Evolutionary conservation across 2,329 filamentous ascomycete genomes (phyloP).

Genomic region (Verticillium longisporum): DNA sequence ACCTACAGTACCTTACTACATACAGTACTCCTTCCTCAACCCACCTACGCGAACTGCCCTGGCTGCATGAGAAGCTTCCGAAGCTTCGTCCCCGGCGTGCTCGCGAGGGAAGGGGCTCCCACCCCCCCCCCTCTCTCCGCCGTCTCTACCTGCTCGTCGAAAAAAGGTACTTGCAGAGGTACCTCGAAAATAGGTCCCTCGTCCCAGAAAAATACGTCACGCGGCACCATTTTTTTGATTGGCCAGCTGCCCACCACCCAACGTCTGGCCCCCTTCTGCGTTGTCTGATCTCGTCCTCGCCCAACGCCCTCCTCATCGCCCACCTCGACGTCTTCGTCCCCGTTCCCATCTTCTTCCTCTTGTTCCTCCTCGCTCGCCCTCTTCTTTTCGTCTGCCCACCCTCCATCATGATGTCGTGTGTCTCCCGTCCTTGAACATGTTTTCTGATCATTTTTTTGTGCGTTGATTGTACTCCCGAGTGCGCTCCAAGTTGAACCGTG

Average conservation of each 20-base stretch:
- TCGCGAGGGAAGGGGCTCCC: neutral
- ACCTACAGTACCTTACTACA: too few species aligned
- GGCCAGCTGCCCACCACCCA: constrained; percentile 1
- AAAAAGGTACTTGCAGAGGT: constrained; percentile 8
- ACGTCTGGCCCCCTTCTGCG: neutral
- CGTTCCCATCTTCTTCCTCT: constrained; percentile 4
- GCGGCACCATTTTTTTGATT: constrained; percentile 10
- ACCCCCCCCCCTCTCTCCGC: neutral
- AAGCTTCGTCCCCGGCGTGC: constrained; percentile 1
- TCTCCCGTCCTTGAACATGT: neutral
- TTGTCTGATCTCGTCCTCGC: constrained; percentile 9
- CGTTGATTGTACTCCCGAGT: neutral
- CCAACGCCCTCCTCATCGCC: constrained; percentile 13
- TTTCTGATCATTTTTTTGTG: neutral
- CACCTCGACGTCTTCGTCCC: constrained; percentile 7
- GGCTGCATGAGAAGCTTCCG: constrained; percentile 4
- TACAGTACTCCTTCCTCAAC: neutral
- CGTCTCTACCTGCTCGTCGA: neutral
- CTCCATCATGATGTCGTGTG: constrained; percentile 5
- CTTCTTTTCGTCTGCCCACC: constrained; percentile 4
- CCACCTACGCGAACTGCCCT: neutral
- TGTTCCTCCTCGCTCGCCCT: constrained; percentile 6
- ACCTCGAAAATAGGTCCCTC: constrained; percentile 1
- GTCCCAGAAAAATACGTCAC: constrained; percentile 4
- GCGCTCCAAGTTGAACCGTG: neutral